phyloP scores from a whole-genome alignment of 2,329 filamentous ascomycete species.

The Aspergillus pseudonomiae region DNA sequence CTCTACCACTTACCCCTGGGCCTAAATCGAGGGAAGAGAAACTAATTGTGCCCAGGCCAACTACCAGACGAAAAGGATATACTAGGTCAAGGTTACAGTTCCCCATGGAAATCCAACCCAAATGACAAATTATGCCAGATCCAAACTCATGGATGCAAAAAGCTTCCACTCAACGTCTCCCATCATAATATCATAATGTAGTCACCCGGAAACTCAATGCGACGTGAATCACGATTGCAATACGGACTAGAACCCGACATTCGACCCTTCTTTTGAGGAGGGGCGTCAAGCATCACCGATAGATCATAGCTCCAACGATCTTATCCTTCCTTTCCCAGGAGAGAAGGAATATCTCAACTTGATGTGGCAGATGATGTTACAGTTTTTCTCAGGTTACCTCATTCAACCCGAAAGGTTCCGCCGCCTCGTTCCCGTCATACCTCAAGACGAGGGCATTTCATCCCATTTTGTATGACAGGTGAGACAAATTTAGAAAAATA shows the following conservation, averaged over 20 bases:
- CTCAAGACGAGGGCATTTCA: not conserved
- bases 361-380: slow-evolving; percentile 4
- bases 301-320: not conserved
- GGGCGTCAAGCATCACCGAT: not conserved
- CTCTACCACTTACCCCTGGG: not conserved
- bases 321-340: not conserved
- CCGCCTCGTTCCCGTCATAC: slow-evolving; percentile 7
- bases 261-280: not conserved
- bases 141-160: not conserved
- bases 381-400: not conserved
- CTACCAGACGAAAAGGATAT: not conserved
- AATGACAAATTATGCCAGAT: not conserved
- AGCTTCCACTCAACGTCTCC: not conserved
- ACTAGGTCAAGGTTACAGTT: not conserved
- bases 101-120: not conserved
- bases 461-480: not conserved
- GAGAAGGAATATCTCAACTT: not conserved
- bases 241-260: not conserved
- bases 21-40: not conserved
- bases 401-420: slow-evolving; percentile 2
- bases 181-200: not conserved
- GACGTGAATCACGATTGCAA: not conserved
- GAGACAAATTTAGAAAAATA: not conserved
- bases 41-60: not conserved
- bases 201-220: slow-evolving; percentile 1